These are phyloP conservation scores for Picochlorum sp. DNA, from an alignment of 139 green algal genomes.

Conservation along the genomic window DNA sequence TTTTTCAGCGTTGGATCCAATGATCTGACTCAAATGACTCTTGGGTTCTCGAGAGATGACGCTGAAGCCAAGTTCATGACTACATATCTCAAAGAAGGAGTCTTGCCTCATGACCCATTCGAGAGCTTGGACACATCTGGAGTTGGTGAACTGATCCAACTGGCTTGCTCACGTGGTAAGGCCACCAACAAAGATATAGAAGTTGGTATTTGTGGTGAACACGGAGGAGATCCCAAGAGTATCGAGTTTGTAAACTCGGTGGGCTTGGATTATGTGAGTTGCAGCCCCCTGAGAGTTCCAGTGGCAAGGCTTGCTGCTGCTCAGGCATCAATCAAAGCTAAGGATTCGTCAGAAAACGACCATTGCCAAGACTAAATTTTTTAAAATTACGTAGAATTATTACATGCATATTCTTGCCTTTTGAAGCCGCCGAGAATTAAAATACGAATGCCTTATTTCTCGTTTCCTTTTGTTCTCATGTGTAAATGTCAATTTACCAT, in stretches of 20 bases:
- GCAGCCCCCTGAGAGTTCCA: constrained; percentile 80
- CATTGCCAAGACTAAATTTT: constrained; percentile 13
- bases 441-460: constrained; percentile 41
- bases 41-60: constrained; percentile 82
- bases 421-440: constrained; percentile 48
- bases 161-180: constrained; percentile 64
- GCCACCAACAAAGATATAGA: constrained; percentile 52
- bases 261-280: constrained; percentile 77
- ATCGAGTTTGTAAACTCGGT: constrained; percentile 67
- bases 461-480: not conserved
- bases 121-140: constrained; percentile 68
- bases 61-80: constrained; percentile 78
- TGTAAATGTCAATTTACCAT: too few species aligned
- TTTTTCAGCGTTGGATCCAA: constrained; percentile 95
- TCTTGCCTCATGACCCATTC: constrained; percentile 76
- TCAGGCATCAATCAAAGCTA: constrained; percentile 56
- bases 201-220: constrained; percentile 85
- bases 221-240: constrained; percentile 74
- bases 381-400: not conserved
- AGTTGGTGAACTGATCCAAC: constrained; percentile 77
- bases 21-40: constrained; percentile 84
- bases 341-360: not conserved
- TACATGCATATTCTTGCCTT: constrained; percentile 12
- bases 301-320: constrained; percentile 80
- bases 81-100: constrained; percentile 52